Percentiles rank a stretch among this genome's conserved stretches.
Conservation (phyloP, 257 asterid genomes). For the Solanum tarijense region DNA sequence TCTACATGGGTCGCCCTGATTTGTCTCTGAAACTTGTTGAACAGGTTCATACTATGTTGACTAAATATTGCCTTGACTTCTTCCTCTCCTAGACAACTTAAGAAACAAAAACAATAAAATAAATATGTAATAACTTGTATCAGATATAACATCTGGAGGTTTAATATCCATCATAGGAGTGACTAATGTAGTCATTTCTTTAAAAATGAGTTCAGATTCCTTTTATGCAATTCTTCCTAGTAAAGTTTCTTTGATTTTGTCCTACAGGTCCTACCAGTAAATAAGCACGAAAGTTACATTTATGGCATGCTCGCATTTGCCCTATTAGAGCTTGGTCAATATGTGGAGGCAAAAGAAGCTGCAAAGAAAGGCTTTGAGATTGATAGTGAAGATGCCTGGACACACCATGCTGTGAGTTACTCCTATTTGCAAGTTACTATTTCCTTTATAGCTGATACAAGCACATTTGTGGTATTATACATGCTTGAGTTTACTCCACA, state of each 20-base stretch:
- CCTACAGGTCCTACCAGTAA: constrained; percentile 60
- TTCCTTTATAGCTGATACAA: not conserved
- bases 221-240: not conserved
- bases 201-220: not conserved
- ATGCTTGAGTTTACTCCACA: not conserved
- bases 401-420: constrained; percentile 84
- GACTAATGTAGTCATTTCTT: not conserved
- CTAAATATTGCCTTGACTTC: not conserved
- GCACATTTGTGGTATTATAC: not conserved
- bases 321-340: constrained; percentile 72
- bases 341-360: constrained; percentile 71
- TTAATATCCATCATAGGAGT: not conserved
- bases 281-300: constrained; percentile 50
- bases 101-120: not conserved
- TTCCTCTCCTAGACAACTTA: not conserved
- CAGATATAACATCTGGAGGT: not conserved
- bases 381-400: constrained; percentile 73
- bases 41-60: constrained; percentile 32
- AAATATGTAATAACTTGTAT: not conserved
- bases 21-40: constrained; percentile 64
- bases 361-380: constrained; percentile 66
- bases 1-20: constrained; percentile 81
- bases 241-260: not conserved
- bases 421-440: constrained; percentile 1
- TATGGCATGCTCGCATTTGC: constrained; percentile 93